A percentile compares a stretch with the other conserved stretches of the same genome.
Conservation (phyloP, 192 early-diverging fungal genomes). For the Spizellomyces sp. region DNA sequence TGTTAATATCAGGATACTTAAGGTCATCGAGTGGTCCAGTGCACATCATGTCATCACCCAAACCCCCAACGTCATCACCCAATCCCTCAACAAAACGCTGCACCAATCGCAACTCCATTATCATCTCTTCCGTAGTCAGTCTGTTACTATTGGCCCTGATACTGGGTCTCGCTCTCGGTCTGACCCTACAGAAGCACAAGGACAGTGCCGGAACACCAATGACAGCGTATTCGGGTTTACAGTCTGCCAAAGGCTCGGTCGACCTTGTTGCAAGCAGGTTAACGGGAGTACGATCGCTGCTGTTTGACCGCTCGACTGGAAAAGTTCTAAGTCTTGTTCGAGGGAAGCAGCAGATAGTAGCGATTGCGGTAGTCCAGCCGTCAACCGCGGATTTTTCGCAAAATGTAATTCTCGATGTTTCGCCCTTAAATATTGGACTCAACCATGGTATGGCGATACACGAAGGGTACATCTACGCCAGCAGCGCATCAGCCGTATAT, state of each 20-base stretch:
- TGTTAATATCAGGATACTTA: too few relatives aligned
- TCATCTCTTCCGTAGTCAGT: neutral
- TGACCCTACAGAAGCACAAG: neutral
- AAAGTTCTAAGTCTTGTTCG: constrained; percentile 10
- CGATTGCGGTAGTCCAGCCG: neutral
- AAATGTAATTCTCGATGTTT: constrained; percentile 23
- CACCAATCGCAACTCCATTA: neutral
- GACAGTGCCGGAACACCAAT: neutral
- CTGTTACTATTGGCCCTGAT: neutral
- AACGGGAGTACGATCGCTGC: neutral
- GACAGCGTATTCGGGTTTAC: neutral
- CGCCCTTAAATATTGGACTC: constrained; percentile 8
- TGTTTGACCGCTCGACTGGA: constrained; percentile 4
- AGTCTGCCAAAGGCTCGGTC: neutral
- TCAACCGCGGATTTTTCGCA: constrained; percentile 1
- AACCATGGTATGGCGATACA: constrained; percentile 35
- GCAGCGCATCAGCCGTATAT: constrained; percentile 30
- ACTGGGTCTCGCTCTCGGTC: constrained; percentile 6
- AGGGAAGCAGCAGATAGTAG: constrained; percentile 17
- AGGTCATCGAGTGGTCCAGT: too few relatives aligned
- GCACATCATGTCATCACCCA: too few relatives aligned
- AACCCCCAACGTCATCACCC: too few relatives aligned
- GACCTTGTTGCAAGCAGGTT: constrained; percentile 15
- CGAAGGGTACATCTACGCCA: constrained; percentile 35
- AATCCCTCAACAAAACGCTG: too few relatives aligned